Evolutionary conservation across 345 rosid species (phyloP).

Genomic region (Sisymbrium altissimum): DNA sequence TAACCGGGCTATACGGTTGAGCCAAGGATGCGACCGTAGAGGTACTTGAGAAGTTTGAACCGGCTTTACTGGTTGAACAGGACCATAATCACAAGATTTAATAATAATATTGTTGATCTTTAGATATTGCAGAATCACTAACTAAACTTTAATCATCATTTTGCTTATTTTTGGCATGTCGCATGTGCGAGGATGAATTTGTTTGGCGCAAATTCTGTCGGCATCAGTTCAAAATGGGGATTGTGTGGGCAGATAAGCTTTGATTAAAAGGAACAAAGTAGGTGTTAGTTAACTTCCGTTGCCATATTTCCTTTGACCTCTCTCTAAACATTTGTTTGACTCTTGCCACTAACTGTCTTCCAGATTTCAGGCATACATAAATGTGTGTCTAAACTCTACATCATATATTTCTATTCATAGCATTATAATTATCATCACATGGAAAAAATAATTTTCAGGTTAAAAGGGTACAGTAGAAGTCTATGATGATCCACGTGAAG

Average conservation of each 20-base stretch:
- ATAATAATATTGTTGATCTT: no score
- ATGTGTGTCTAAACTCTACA: background rate
- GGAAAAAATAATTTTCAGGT: no score
- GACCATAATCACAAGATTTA: background rate
- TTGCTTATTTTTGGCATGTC: background rate
- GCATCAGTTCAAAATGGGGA: background rate
- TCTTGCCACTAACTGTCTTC: conserved; percentile 12
- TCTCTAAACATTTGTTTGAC: conserved; percentile 2
- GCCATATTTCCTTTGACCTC: background rate
- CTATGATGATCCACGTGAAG: no score
- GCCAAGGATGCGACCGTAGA: background rate
- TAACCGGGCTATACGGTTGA: background rate
- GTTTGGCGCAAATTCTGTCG: background rate
- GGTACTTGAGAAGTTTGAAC: background rate
- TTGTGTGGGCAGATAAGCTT: background rate
- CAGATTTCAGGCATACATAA: conserved; percentile 22
- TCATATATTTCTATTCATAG: background rate
- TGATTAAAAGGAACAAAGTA: background rate
- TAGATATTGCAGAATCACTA: background rate
- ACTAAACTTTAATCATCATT: background rate
- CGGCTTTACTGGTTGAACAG: background rate
- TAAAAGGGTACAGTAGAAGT: no score
- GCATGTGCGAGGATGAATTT: background rate
- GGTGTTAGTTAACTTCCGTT: conserved; percentile 8
- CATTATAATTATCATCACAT: background rate